A percentile compares a stretch with the other conserved stretches of the same genome.
Evolutionary conservation across 1,139 yeast genomes (phyloP).

Genomic region (Hyphopichia fennica): DNA sequence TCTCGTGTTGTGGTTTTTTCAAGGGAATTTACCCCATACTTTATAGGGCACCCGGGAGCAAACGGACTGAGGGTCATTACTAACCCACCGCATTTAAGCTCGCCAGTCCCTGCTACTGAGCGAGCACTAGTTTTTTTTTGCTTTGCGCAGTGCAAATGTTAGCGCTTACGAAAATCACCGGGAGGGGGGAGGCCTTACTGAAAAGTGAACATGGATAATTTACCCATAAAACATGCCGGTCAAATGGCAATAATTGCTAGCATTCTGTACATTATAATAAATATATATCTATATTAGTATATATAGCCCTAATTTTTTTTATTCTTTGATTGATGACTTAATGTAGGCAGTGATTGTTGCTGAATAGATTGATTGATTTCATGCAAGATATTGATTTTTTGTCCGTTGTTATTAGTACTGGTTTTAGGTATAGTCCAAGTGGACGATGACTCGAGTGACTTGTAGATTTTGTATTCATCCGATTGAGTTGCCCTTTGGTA

Average conservation of each 20-base stretch:
- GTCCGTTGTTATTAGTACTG: background rate
- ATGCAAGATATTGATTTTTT: too few relatives aligned
- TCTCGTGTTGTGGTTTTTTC: too few relatives aligned
- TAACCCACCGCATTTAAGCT: slow-evolving; percentile 5
- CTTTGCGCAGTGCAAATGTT: too few relatives aligned
- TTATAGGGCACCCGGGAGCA: slow-evolving; percentile 7
- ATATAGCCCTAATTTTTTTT: too few relatives aligned
- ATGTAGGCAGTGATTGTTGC: too few relatives aligned
- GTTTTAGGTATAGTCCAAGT: slow-evolving; percentile 16
- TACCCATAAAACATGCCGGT: slow-evolving; percentile 2
- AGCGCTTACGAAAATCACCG: background rate
- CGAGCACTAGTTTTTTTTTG: too few relatives aligned
- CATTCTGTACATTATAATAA: too few relatives aligned
- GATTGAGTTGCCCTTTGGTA: slow-evolving; percentile 7
- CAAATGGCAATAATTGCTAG: slow-evolving; percentile 3
- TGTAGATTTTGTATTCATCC: slow-evolving; percentile 16
- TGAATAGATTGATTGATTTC: too few relatives aligned
- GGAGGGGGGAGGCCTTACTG: too few relatives aligned
- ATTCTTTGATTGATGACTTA: too few relatives aligned
- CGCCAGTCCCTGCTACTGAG: too few relatives aligned
- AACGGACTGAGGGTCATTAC: slow-evolving; percentile 6
- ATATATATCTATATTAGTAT: too few relatives aligned
- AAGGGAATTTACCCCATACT: slow-evolving; percentile 8
- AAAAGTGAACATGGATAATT: background rate
- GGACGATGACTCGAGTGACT: slow-evolving; percentile 22